Percentiles rank a stretch among this genome's conserved stretches.
phyloP scores from a whole-genome alignment of 805 yeast genomes.

The Hanseniaspora valbyensis region DNA sequence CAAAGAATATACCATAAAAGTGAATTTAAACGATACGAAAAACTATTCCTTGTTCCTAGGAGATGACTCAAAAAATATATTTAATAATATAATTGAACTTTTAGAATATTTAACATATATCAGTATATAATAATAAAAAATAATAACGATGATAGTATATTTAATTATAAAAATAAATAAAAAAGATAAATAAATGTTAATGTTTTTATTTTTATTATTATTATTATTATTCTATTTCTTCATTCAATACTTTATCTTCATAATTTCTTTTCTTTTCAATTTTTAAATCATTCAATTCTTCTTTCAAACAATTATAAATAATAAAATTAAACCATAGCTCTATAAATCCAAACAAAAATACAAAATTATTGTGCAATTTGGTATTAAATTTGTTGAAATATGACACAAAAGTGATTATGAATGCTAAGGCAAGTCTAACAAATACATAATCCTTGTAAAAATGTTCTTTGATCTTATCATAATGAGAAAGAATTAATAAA shows the following conservation, averaged over 20 bases:
- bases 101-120: slow-evolving; percentile 6
- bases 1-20: neutral
- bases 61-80: neutral
- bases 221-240: slow-evolving; percentile 15
- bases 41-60: neutral
- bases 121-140: neutral
- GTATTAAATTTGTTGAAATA: slow-evolving; percentile 36
- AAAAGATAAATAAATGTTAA: no score
- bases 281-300: slow-evolving; percentile 45
- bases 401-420: slow-evolving; percentile 39
- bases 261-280: slow-evolving; percentile 27
- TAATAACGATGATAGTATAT: no score
- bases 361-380: slow-evolving; percentile 48
- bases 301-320: slow-evolving; percentile 50
- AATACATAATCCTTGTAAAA: slow-evolving; percentile 44
- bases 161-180: no score
- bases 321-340: slow-evolving; percentile 64
- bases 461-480: slow-evolving; percentile 24
- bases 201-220: no score
- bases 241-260: slow-evolving; percentile 15
- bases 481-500: slow-evolving; percentile 44
- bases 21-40: neutral
- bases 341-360: slow-evolving; percentile 47
- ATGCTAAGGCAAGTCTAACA: slow-evolving; percentile 40
- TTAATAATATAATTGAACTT: slow-evolving; percentile 5